Evolutionary conservation across 2,329 filamentous ascomycete genomes (phyloP).

Genomic region (Ophiosphaerella herpotricha): DNA sequence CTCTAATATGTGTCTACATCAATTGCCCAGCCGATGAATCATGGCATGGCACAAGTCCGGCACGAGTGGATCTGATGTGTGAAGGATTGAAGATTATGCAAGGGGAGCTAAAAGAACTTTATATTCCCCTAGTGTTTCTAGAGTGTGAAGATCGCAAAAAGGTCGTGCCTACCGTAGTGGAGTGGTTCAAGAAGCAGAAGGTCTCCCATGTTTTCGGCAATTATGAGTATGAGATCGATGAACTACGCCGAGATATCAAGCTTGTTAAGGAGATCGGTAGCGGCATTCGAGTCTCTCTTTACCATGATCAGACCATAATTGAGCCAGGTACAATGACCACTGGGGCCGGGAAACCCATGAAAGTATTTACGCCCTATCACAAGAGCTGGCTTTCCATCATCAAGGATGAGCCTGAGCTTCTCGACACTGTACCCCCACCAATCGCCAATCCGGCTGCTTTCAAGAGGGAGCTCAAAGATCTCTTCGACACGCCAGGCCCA

Average conservation of each 20-base stretch:
- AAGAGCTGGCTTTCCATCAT: conserved; percentile 52
- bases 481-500: conserved; percentile 43
- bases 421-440: conserved; percentile 50
- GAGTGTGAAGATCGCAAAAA: conserved; percentile 49
- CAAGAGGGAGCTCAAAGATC: conserved; percentile 33
- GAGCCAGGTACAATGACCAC: conserved; percentile 52
- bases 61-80: conserved; percentile 55
- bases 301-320: conserved; percentile 57
- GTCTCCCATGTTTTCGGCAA: conserved; percentile 56
- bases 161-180: conserved; percentile 48
- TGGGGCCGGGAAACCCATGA: conserved; percentile 52
- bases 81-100: conserved; percentile 52
- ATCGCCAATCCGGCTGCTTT: conserved; percentile 43
- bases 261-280: conserved; percentile 45
- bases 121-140: conserved; percentile 56
- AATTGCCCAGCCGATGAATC: conserved; percentile 54
- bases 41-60: conserved; percentile 57
- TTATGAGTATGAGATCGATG: conserved; percentile 53
- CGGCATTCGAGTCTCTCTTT: conserved; percentile 48
- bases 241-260: conserved; percentile 52
- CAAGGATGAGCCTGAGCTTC: conserved; percentile 48
- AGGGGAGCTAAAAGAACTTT: conserved; percentile 51
- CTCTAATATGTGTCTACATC: conserved; percentile 53
- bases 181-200: conserved; percentile 52
- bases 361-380: conserved; percentile 59